Evolutionary conservation across 2,329 filamentous ascomycete genomes (phyloP).

Genomic region (Zasmidium cellare): DNA sequence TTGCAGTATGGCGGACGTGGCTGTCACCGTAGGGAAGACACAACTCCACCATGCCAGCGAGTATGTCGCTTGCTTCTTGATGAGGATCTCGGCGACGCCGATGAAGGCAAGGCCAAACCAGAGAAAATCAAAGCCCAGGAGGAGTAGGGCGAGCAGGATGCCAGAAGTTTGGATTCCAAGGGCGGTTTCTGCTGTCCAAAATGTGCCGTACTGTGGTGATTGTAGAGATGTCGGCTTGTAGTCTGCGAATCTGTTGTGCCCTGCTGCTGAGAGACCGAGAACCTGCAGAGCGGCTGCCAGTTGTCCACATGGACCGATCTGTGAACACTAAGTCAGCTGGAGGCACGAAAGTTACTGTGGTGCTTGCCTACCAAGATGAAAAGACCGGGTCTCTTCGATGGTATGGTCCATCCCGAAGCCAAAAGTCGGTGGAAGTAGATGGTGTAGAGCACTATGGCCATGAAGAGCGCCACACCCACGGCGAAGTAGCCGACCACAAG

Average conservation of each 20-base stretch:
- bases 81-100: constrained; percentile 10
- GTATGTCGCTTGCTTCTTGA: constrained; percentile 7
- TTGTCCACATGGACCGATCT: constrained; percentile 15
- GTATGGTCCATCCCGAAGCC: constrained; percentile 3
- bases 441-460: constrained; percentile 13
- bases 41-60: constrained; percentile 12
- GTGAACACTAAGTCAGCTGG: too few relatives aligned
- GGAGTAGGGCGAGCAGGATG: constrained; percentile 10
- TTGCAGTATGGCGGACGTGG: constrained; percentile 12
- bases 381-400: constrained; percentile 7
- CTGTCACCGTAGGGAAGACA: constrained; percentile 17
- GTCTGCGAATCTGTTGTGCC: constrained; percentile 8
- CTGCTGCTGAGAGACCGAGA: constrained; percentile 7
- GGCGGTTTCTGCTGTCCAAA: constrained; percentile 12
- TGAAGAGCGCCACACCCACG: constrained; percentile 11
- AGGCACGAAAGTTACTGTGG: too few relatives aligned
- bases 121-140: constrained; percentile 12
- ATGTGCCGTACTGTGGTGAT: constrained; percentile 7
- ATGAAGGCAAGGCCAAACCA: constrained; percentile 13
- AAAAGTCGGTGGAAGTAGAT: constrained; percentile 14
- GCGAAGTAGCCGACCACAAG: constrained; percentile 16
- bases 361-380: constrained; percentile 4
- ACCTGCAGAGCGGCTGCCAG: constrained; percentile 13
- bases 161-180: constrained; percentile 9
- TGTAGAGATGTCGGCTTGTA: constrained; percentile 12